phyloP scores from a whole-genome alignment of 371 early-diverging fungal species.

The Mortierella sp. region DNA sequence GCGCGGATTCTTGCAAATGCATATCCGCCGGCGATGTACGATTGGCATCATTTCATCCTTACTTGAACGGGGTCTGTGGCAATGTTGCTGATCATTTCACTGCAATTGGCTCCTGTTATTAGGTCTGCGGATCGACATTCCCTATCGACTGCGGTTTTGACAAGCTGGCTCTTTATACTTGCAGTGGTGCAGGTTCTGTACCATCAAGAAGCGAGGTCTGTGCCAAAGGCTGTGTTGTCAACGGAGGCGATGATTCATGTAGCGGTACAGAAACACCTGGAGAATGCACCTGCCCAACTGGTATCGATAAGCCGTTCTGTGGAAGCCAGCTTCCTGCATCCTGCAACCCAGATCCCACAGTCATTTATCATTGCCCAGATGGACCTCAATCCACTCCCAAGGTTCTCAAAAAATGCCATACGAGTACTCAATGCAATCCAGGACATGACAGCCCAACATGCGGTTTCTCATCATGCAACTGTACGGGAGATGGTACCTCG shows the following conservation, averaged over 20 bases:
- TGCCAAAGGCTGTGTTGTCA: slow-evolving; percentile 7
- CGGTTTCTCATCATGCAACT: slow-evolving; percentile 5
- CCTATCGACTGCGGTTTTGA: background rate
- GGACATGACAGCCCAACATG: background rate
- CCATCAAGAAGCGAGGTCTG: background rate
- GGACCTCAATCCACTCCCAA: slow-evolving; percentile 3
- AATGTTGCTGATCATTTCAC: no score
- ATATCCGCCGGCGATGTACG: slow-evolving; percentile 2
- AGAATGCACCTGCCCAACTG: slow-evolving; percentile 8
- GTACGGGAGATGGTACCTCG: background rate
- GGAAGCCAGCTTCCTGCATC: slow-evolving; percentile 9
- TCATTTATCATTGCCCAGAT: slow-evolving; percentile 15
- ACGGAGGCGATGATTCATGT: slow-evolving; percentile 9
- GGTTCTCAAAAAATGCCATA: slow-evolving; percentile 1
- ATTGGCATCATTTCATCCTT: background rate
- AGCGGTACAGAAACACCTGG: background rate
- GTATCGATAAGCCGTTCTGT: slow-evolving; percentile 12
- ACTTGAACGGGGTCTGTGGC: background rate
- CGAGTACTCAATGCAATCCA: slow-evolving; percentile 9
- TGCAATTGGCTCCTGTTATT: no score
- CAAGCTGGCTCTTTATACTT: background rate
- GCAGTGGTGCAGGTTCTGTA: background rate
- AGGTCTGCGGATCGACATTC: slow-evolving; percentile 22
- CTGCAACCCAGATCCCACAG: slow-evolving; percentile 6
- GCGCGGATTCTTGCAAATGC: slow-evolving; percentile 10